A percentile compares a stretch with the other conserved stretches of the same genome.
These are phyloP conservation scores for Phoenix roebelenii DNA, from an alignment of 176 grass and related monocot genomes.

Conservation along the genomic window DNA sequence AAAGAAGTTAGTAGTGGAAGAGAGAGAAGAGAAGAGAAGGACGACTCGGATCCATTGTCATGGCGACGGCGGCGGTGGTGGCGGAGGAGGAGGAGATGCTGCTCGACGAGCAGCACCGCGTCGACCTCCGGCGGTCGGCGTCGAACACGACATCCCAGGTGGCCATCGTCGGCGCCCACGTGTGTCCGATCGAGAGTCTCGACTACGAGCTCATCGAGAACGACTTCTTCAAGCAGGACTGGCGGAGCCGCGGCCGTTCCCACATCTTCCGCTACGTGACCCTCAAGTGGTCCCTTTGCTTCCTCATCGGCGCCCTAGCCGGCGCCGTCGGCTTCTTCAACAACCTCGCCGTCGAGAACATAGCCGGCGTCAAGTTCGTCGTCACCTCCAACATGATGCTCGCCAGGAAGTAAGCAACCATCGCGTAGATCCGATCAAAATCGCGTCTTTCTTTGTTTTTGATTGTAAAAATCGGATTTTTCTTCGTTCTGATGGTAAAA, in stretches of 20 bases:
- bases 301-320: constrained; percentile 52
- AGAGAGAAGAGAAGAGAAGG: no score
- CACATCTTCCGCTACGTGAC: constrained; percentile 63
- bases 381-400: constrained; percentile 82
- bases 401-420: constrained; percentile 27
- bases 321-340: constrained; percentile 54
- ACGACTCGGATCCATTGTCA: no score
- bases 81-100: no score
- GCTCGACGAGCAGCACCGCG: no score
- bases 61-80: no score
- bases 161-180: constrained; percentile 66
- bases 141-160: constrained; percentile 88
- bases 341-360: constrained; percentile 89
- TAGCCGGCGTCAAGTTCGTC: constrained; percentile 81
- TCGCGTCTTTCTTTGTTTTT: no score
- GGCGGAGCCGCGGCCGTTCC: constrained; percentile 39
- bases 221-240: constrained; percentile 90
- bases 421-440: no score
- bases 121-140: constrained; percentile 23
- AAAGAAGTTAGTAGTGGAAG: no score
- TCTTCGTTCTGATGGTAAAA: no score
- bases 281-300: constrained; percentile 84
- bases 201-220: constrained; percentile 95
- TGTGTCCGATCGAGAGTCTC: constrained; percentile 83
- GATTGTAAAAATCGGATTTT: no score